These are phyloP conservation scores for Ogataea siamensis DNA, from an alignment of 805 yeast genomes.

Conservation along the genomic window DNA sequence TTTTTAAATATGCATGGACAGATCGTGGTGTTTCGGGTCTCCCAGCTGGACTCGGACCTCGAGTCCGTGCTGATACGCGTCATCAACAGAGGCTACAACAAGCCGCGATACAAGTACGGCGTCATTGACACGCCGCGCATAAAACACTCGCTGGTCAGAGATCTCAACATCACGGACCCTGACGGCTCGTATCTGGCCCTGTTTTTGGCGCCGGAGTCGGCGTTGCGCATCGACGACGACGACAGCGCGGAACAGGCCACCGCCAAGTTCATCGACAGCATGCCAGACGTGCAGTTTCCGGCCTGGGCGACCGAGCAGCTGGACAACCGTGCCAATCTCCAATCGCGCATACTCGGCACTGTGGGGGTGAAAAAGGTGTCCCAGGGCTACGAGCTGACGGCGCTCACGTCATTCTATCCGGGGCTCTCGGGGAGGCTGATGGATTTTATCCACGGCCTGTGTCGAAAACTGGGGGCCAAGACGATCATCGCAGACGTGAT, in stretches of 20 bases:
- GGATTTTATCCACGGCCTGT: slow-evolving; percentile 18
- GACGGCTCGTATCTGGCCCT: slow-evolving; percentile 25
- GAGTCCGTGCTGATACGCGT: slow-evolving; percentile 30
- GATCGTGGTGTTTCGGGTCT: slow-evolving; percentile 3
- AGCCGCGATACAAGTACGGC: slow-evolving; percentile 43
- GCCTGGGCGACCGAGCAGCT: neutral
- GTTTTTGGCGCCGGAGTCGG: slow-evolving; percentile 26
- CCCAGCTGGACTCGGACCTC: slow-evolving; percentile 3
- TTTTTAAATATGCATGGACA: slow-evolving; percentile 3
- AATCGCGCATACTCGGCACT: slow-evolving; percentile 38
- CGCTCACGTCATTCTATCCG: slow-evolving; percentile 50
- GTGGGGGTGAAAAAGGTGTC: slow-evolving; percentile 33
- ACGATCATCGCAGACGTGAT: slow-evolving; percentile 42
- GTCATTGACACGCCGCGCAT: slow-evolving; percentile 44
- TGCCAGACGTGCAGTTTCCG: slow-evolving; percentile 11
- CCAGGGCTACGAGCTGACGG: slow-evolving; percentile 43
- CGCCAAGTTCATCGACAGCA: slow-evolving; percentile 18
- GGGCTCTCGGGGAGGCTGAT: slow-evolving; percentile 30
- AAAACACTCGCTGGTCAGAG: slow-evolving; percentile 27
- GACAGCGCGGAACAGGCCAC: slow-evolving; percentile 20
- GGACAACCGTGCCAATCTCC: slow-evolving; percentile 17
- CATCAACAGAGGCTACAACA: slow-evolving; percentile 52
- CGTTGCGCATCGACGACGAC: slow-evolving; percentile 10
- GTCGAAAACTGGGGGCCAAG: slow-evolving; percentile 12
- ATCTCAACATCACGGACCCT: slow-evolving; percentile 27